phyloP scores from a whole-genome alignment of 2,329 filamentous ascomycete genomes.

The Teratosphaeria gauchensis region DNA sequence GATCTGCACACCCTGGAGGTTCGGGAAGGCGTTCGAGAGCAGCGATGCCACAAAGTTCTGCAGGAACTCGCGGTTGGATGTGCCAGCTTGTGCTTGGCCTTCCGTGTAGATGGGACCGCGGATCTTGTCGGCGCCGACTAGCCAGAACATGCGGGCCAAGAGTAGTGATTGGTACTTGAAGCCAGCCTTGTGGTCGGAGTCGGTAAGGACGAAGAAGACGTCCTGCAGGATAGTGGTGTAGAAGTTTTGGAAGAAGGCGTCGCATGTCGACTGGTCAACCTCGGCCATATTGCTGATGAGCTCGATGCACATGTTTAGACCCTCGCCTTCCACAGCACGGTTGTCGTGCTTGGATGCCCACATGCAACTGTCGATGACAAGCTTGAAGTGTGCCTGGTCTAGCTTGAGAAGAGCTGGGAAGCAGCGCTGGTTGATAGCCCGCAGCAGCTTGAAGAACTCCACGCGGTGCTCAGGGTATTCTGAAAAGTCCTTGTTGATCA shows the following conservation, averaged over 20 bases:
- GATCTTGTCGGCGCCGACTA: constrained; percentile 83
- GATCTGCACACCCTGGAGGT: constrained; percentile 75
- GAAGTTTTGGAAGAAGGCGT: constrained; percentile 96
- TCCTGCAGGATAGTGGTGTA: constrained; percentile 93
- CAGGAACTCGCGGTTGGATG: constrained; percentile 76
- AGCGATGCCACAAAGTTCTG: constrained; percentile 77
- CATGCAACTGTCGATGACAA: constrained; percentile 98
- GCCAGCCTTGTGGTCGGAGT: constrained; percentile 95
- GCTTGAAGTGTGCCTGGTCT: constrained; percentile 95
- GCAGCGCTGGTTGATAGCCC: constrained; percentile 93
- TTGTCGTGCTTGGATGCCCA: constrained; percentile 99
- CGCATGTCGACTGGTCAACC: constrained; percentile 73
- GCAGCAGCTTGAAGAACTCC: constrained; percentile 96
- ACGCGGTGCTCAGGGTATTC: constrained; percentile 97
- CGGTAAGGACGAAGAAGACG: constrained; percentile 95
- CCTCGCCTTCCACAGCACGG: constrained; percentile 90
- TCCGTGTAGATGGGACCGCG: constrained; percentile 80
- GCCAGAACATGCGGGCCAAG: constrained; percentile 90
- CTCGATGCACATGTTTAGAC: constrained; percentile 95
- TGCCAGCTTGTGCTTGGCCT: constrained; percentile 70
- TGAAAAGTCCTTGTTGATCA: constrained; percentile 99
- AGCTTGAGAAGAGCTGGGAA: constrained; percentile 92
- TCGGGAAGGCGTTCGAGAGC: constrained; percentile 82
- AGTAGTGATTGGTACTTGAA: constrained; percentile 97
- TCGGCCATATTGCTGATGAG: constrained; percentile 89